phyloP scores from a whole-genome alignment of 495 filamentous ascomycete genomes.

The Hypomontagnella monticulosa region DNA sequence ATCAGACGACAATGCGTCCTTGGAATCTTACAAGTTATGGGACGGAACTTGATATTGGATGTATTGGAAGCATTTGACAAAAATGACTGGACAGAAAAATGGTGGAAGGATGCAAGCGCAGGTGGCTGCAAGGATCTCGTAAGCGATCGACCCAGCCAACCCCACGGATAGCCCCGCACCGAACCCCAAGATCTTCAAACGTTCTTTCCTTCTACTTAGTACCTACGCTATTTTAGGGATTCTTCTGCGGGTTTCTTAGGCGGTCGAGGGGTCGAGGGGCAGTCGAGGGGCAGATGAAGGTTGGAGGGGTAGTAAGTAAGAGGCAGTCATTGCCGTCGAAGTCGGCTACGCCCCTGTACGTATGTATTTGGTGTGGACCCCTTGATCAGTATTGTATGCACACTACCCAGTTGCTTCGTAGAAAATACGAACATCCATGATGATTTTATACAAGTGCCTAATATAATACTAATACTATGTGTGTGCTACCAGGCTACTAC shows the following conservation, averaged over 20 bases:
- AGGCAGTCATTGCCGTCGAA: constrained; percentile 7
- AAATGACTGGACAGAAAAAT: not conserved
- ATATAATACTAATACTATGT: too few species aligned
- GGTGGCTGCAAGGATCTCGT: constrained; percentile 32
- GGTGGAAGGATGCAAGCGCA: constrained; percentile 17
- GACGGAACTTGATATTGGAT: constrained; percentile 1
- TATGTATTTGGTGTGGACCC: not conserved
- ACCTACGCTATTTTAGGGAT: constrained; percentile 26
- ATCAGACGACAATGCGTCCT: constrained; percentile 25
- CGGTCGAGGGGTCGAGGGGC: constrained; percentile 1
- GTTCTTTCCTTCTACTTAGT: constrained; percentile 27
- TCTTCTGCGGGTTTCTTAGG: constrained; percentile 7
- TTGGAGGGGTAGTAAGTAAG: too few species aligned
- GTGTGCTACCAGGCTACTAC: too few species aligned
- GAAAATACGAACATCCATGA: too few species aligned
- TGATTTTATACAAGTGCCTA: too few species aligned
- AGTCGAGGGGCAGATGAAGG: too few species aligned
- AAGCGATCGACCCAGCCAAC: constrained; percentile 41
- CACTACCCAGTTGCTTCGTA: too few species aligned
- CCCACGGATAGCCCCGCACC: constrained; percentile 45
- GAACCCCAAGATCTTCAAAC: constrained; percentile 44
- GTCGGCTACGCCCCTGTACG: constrained; percentile 5
- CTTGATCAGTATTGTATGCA: not conserved
- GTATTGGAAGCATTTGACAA: not conserved
- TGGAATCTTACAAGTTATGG: constrained; percentile 18